phyloP scores from a whole-genome alignment of 2,329 filamentous ascomycete genomes.

The Penicillium sp. region DNA sequence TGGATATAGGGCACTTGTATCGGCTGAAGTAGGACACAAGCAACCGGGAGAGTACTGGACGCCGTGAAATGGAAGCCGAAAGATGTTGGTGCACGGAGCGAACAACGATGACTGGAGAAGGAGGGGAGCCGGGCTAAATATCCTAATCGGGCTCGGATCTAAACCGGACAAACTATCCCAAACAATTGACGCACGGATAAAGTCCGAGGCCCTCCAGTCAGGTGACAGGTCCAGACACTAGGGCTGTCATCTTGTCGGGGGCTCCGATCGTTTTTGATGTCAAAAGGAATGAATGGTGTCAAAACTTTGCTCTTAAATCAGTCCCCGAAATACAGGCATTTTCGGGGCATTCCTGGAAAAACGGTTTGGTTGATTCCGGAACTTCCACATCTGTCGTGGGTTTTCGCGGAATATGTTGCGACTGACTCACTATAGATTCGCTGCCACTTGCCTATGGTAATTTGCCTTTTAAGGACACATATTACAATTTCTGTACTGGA shows the following conservation, averaged over 20 bases:
- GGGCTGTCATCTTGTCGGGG: neutral
- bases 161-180: slow-evolving; percentile 21
- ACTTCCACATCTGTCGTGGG: neutral
- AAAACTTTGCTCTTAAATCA: neutral
- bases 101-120: slow-evolving; percentile 9
- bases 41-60: neutral
- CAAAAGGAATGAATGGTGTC: neutral
- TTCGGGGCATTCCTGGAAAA: no score
- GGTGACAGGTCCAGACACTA: no score
- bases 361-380: neutral
- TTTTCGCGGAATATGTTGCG: no score
- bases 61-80: neutral
- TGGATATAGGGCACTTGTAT: neutral
- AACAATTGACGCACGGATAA: neutral
- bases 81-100: neutral
- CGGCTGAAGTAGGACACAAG: slow-evolving; percentile 12
- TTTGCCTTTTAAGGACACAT: no score
- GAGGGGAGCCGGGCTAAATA: slow-evolving; percentile 26
- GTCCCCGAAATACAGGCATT: no score
- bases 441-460: no score
- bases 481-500: no score
- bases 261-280: neutral
- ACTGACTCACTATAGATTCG: no score
- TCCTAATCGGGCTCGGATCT: slow-evolving; percentile 1
- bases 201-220: neutral